Evolutionary conservation across 164 flowering plant genomes (phyloP).

Genomic region (Nymphaea thermarum): DNA sequence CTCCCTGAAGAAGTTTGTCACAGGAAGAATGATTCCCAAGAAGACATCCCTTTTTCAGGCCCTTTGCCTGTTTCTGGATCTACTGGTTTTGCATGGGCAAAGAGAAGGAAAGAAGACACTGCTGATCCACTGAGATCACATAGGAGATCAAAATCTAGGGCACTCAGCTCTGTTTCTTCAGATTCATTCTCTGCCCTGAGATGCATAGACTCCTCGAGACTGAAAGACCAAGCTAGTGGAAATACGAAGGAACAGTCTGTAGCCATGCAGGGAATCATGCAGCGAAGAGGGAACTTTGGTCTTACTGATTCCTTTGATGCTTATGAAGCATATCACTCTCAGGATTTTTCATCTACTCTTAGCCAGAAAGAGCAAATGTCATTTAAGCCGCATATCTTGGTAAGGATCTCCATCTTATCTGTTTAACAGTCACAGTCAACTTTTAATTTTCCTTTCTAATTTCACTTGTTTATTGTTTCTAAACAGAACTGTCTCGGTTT

Average conservation of each 20-base stretch:
- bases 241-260: slow-evolving; percentile 16
- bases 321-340: slow-evolving; percentile 73
- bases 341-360: slow-evolving; percentile 48
- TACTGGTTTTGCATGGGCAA: slow-evolving; percentile 94
- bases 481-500: slow-evolving; percentile 5
- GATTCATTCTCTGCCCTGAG: slow-evolving; percentile 24
- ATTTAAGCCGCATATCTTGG: slow-evolving; percentile 39
- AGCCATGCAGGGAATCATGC: slow-evolving; percentile 31
- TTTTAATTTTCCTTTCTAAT: not conserved
- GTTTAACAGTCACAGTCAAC: not conserved
- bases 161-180: slow-evolving; percentile 20
- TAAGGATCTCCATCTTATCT: slow-evolving; percentile 9
- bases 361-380: slow-evolving; percentile 46
- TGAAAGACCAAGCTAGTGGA: slow-evolving; percentile 27
- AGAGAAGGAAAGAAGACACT: slow-evolving; percentile 46
- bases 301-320: slow-evolving; percentile 80
- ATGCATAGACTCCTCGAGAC: slow-evolving; percentile 26
- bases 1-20: slow-evolving; percentile 38
- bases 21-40: slow-evolving; percentile 67
- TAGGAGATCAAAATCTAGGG: slow-evolving; percentile 59
- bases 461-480: not conserved
- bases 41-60: slow-evolving; percentile 72
- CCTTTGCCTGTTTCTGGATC: slow-evolving; percentile 68
- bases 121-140: slow-evolving; percentile 31
- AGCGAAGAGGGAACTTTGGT: slow-evolving; percentile 57